These are phyloP conservation scores for Elongisporangium undulatum DNA, from an alignment of 352 stramenopile species.

Conservation along the genomic window DNA sequence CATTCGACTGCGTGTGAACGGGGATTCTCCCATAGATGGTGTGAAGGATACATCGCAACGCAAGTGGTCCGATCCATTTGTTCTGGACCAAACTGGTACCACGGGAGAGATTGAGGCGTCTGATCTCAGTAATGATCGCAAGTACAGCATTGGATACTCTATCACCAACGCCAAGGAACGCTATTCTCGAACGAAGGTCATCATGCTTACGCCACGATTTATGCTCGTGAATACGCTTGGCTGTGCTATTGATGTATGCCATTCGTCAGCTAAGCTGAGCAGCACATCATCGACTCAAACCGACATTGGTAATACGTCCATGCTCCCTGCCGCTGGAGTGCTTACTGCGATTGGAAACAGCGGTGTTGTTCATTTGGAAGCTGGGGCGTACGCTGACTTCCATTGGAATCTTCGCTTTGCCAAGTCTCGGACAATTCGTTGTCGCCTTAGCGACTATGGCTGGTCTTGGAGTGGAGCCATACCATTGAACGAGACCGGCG, in stretches of 20 bases:
- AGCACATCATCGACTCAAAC: neutral
- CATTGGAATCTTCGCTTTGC: slow-evolving; percentile 74
- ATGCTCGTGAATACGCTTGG: slow-evolving; percentile 82
- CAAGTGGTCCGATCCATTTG: slow-evolving; percentile 70
- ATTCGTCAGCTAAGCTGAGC: slow-evolving; percentile 66
- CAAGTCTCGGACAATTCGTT: slow-evolving; percentile 73
- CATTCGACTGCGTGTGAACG: slow-evolving; percentile 71
- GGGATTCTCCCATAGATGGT: slow-evolving; percentile 21
- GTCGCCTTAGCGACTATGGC: slow-evolving; percentile 62
- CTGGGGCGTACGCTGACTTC: slow-evolving; percentile 79
- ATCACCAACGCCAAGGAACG: slow-evolving; percentile 66
- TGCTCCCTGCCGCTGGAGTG: slow-evolving; percentile 30
- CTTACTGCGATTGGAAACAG: neutral
- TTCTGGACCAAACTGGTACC: slow-evolving; percentile 71
- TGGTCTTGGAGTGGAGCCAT: slow-evolving; percentile 86
- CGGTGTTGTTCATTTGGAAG: slow-evolving; percentile 49
- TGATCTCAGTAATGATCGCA: slow-evolving; percentile 54
- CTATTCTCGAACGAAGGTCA: slow-evolving; percentile 85
- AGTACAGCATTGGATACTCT: slow-evolving; percentile 81
- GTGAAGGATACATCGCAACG: slow-evolving; percentile 47
- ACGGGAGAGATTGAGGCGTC: slow-evolving; percentile 68
- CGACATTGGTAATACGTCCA: slow-evolving; percentile 17
- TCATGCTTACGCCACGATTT: slow-evolving; percentile 83
- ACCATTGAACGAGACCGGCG: slow-evolving; percentile 64
- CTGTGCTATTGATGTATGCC: slow-evolving; percentile 67